Percentiles rank a stretch among this genome's conserved stretches.
phyloP scores from a whole-genome alignment of 306 rosid genomes.

The Abrus precatorius region DNA sequence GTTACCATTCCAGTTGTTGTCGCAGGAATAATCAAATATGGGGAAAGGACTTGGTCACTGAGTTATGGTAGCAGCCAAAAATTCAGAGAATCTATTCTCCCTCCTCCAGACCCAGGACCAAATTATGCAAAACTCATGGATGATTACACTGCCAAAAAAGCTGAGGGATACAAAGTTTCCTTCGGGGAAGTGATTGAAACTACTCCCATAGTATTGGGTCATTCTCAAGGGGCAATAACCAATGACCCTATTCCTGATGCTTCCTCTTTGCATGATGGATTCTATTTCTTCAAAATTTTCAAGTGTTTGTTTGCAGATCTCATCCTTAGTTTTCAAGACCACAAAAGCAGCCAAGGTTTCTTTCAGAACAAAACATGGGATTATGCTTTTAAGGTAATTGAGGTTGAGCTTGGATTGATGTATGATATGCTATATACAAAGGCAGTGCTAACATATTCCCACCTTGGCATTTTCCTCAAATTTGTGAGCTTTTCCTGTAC shows the following conservation, averaged over 20 bases:
- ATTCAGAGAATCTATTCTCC: conserved; percentile 49
- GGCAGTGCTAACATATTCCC: conserved; percentile 43
- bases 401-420: conserved; percentile 62
- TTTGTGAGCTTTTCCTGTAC: conserved; percentile 9
- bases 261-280: conserved; percentile 29
- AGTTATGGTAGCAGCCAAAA: conserved; percentile 46
- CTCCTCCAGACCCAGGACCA: conserved; percentile 45
- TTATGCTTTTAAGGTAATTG: conserved; percentile 48
- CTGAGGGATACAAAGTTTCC: conserved; percentile 43
- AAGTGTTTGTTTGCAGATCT: conserved; percentile 58
- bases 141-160: conserved; percentile 21
- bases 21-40: conserved; percentile 53
- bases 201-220: neutral
- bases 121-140: conserved; percentile 52
- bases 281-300: conserved; percentile 41
- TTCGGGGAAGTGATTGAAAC: conserved; percentile 27
- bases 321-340: conserved; percentile 51
- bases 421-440: conserved; percentile 60
- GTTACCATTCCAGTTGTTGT: conserved; percentile 45
- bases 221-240: conserved; percentile 5
- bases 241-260: neutral
- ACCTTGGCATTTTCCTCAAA: conserved; percentile 32
- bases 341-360: conserved; percentile 23
- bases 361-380: neutral
- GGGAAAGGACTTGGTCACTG: conserved; percentile 50